These are phyloP conservation scores for Cercospora janseana DNA, from an alignment of 2,329 filamentous ascomycete genomes.

Conservation along the genomic window DNA sequence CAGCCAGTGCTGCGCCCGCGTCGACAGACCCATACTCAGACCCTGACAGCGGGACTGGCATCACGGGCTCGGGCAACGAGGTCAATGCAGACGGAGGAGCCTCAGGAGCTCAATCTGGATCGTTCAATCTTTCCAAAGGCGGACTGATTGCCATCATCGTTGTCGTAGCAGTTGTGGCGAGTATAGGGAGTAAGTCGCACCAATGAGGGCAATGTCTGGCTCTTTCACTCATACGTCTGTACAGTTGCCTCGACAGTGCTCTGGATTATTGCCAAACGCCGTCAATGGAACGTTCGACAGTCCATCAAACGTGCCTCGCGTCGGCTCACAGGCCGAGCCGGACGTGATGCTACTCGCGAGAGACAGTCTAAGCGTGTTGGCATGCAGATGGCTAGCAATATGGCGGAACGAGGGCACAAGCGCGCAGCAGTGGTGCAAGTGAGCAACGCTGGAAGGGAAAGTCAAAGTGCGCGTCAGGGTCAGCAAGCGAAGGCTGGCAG, in stretches of 20 bases:
- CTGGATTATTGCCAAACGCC: constrained; percentile 79
- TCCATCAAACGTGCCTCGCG: constrained; percentile 64
- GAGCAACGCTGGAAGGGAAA: constrained; percentile 33
- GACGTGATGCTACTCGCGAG: constrained; percentile 11
- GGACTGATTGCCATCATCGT: constrained; percentile 73
- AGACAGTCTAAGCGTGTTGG: constrained; percentile 27
- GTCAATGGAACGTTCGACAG: constrained; percentile 76
- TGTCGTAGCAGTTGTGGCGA: constrained; percentile 62
- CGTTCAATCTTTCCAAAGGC: constrained; percentile 64
- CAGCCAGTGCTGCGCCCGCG: not conserved
- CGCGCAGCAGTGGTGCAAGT: constrained; percentile 29
- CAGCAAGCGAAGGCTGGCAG: constrained; percentile 8
- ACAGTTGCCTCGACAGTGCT: constrained; percentile 65
- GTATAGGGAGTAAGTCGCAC: constrained; percentile 62
- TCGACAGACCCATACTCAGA: not conserved
- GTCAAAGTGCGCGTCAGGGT: constrained; percentile 13
- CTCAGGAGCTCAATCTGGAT: constrained; percentile 55
- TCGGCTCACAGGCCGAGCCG: constrained; percentile 44
- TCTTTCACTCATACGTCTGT: constrained; percentile 24
- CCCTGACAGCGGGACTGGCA: constrained; percentile 1
- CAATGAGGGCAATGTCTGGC: no score
- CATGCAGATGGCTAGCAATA: constrained; percentile 24
- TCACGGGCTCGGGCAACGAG: constrained; percentile 13
- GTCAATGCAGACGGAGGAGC: constrained; percentile 56
- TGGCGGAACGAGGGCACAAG: constrained; percentile 27